A percentile compares a stretch with the other conserved stretches of the same genome.
phyloP scores from a whole-genome alignment of 345 rosid species.

The Corymbia maculata region DNA sequence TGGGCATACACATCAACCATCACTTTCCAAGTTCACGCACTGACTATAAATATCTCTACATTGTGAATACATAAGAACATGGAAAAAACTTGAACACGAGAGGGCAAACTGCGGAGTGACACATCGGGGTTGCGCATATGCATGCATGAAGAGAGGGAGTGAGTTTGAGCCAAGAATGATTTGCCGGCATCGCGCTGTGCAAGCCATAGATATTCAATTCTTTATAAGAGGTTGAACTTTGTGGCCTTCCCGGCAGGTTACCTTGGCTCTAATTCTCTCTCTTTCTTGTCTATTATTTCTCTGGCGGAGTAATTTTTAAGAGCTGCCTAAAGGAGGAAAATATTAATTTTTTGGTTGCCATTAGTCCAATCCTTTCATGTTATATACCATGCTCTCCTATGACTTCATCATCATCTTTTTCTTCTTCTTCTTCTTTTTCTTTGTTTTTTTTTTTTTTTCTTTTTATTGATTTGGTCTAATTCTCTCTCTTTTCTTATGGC shows the following conservation, averaged over 20 bases:
- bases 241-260: too few species aligned
- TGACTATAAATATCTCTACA: background rate
- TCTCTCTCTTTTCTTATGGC: background rate
- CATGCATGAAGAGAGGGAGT: constrained; percentile 1
- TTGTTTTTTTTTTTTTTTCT: too few species aligned
- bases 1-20: background rate
- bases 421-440: too few species aligned
- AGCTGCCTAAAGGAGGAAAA: too few species aligned
- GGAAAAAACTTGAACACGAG: too few species aligned
- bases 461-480: background rate
- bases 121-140: background rate
- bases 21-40: background rate
- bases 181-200: background rate
- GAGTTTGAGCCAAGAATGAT: constrained; percentile 12
- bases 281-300: too few species aligned
- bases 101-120: too few species aligned
- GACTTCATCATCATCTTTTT: background rate
- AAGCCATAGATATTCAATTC: background rate
- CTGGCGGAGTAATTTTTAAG: too few species aligned
- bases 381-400: background rate
- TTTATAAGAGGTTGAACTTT: background rate
- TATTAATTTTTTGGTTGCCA: too few species aligned
- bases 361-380: background rate
- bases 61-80: background rate
- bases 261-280: too few species aligned